Percentiles rank a stretch among this genome's conserved stretches.
Conservation (phyloP, 495 filamentous ascomycete species). For the Talaromyces proteolyticus region DNA sequence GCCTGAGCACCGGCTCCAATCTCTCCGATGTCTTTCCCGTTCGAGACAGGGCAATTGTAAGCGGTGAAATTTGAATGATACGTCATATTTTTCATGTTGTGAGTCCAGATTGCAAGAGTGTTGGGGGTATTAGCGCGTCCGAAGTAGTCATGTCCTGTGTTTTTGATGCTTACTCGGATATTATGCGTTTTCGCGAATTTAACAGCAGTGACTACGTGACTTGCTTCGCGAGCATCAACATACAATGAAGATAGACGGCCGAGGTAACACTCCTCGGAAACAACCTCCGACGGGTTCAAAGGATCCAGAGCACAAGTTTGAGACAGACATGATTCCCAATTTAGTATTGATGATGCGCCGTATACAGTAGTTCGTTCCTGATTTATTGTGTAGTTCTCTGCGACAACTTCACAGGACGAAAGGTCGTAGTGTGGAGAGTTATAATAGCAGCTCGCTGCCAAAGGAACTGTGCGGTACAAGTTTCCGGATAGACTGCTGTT, state of each 20-base stretch:
- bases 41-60: constrained; percentile 14
- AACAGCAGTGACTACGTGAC: constrained; percentile 9
- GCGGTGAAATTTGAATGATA: constrained; percentile 24
- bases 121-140: constrained; percentile 42
- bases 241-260: constrained; percentile 13
- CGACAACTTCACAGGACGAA: constrained; percentile 14
- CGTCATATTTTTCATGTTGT: constrained; percentile 33
- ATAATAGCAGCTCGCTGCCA: constrained; percentile 19
- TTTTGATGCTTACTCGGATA: constrained; percentile 32
- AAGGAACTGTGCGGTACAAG: constrained; percentile 15
- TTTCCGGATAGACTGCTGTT: constrained; percentile 16
- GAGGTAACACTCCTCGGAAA: background rate
- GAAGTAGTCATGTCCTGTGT: constrained; percentile 47
- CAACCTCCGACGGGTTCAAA: background rate
- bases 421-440: constrained; percentile 14
- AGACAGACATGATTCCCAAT: constrained; percentile 20
- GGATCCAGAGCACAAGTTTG: constrained; percentile 11
- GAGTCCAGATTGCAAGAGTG: constrained; percentile 34
- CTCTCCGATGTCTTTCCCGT: constrained; percentile 17
- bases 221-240: constrained; percentile 9
- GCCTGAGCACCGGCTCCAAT: constrained; percentile 21
- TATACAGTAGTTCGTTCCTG: constrained; percentile 15
- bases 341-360: constrained; percentile 8
- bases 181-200: constrained; percentile 19
- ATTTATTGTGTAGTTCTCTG: constrained; percentile 14